Conservation (phyloP, 768 basidiomycete genomes). For the Trichaptum fuscoviolaceum region DNA sequence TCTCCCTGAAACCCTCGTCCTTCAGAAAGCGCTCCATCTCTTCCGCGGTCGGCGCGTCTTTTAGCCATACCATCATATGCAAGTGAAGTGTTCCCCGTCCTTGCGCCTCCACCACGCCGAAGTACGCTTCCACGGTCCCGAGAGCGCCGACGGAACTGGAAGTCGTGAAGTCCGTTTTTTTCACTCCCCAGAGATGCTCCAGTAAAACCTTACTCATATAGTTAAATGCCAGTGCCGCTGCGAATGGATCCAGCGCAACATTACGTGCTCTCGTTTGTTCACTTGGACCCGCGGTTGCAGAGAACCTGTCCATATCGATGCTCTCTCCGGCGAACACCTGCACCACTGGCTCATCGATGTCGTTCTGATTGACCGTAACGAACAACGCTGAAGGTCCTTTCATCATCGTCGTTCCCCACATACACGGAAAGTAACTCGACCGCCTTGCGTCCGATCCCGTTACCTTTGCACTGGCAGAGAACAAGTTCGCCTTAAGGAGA, state of each 20-base stretch:
- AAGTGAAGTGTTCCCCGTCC: constrained; percentile 36
- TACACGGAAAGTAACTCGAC: constrained; percentile 19
- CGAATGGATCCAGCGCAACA: constrained; percentile 35
- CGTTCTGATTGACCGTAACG: constrained; percentile 39
- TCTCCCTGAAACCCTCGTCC: constrained; percentile 21
- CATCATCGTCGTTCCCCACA: constrained; percentile 30
- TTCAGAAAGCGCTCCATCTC: constrained; percentile 23
- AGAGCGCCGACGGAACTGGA: constrained; percentile 25
- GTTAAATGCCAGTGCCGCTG: constrained; percentile 37
- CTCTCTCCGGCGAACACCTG: constrained; percentile 38
- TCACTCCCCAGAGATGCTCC: constrained; percentile 28
- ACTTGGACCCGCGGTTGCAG: constrained; percentile 20
- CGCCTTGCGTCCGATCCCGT: background rate
- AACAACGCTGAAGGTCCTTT: constrained; percentile 32
- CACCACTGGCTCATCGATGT: constrained; percentile 37
- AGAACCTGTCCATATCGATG: constrained; percentile 40
- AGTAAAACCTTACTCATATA: constrained; percentile 29
- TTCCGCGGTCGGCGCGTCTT: constrained; percentile 24
- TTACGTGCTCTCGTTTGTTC: constrained; percentile 17
- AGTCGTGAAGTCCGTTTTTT: constrained; percentile 14
- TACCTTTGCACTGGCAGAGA: too few relatives aligned
- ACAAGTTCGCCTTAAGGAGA: too few relatives aligned
- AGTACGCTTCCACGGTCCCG: constrained; percentile 28
- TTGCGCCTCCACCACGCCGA: constrained; percentile 37
- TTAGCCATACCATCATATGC: constrained; percentile 35